phyloP scores from a whole-genome alignment of 2,329 filamentous ascomycete species.

The Talaromyces piceae region DNA sequence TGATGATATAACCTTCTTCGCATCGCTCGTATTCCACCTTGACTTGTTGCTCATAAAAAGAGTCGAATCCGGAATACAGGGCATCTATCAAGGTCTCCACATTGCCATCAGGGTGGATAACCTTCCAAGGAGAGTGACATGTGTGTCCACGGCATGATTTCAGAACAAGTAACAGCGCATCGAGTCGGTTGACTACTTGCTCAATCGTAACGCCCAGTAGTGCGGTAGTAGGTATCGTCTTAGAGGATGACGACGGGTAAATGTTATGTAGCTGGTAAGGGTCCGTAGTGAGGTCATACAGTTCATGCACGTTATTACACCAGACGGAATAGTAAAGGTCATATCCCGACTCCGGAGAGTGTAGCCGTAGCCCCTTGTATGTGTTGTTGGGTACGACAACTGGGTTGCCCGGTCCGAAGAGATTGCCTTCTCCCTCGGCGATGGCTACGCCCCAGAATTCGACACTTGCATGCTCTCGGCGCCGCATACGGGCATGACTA shows the following conservation, averaged over 20 bases:
- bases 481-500: conserved; percentile 16
- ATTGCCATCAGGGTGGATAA: conserved; percentile 25
- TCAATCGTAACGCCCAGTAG: conserved; percentile 18
- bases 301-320: conserved; percentile 35
- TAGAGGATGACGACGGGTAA: conserved; percentile 11
- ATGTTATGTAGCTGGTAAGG: conserved; percentile 32
- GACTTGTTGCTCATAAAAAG: conserved; percentile 26
- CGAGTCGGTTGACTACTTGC: conserved; percentile 21
- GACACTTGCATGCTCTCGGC: conserved; percentile 51
- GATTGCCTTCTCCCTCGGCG: conserved; percentile 19
- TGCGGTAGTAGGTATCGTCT: not conserved
- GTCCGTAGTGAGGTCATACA: conserved; percentile 32
- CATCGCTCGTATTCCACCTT: conserved; percentile 29
- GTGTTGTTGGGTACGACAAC: conserved; percentile 26
- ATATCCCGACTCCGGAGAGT: conserved; percentile 16
- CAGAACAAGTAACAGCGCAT: conserved; percentile 31
- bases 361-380: conserved; percentile 30
- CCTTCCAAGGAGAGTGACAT: conserved; percentile 32
- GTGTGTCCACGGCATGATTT: conserved; percentile 32
- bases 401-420: conserved; percentile 14
- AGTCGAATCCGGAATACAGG: conserved; percentile 22
- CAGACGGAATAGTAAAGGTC: conserved; percentile 36
- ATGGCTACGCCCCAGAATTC: conserved; percentile 48
- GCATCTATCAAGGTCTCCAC: conserved; percentile 28
- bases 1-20: conserved; percentile 28